Conservation (phyloP, 2,329 filamentous ascomycete species). For the Aspergillus sp. region DNA sequence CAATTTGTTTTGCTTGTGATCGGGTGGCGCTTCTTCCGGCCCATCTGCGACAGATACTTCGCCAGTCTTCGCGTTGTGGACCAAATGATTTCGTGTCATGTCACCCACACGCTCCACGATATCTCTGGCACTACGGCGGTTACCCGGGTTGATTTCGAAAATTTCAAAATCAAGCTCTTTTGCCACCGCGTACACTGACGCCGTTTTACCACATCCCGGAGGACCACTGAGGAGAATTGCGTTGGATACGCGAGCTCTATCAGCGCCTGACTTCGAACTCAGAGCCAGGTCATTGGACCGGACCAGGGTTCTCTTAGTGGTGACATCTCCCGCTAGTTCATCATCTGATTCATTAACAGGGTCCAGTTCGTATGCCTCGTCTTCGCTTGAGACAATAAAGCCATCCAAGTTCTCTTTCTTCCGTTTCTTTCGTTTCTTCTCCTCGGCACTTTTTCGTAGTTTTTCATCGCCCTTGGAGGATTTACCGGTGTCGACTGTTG, state of each 20-base stretch:
- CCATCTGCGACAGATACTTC: constrained; percentile 43
- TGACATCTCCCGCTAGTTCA: constrained; percentile 43
- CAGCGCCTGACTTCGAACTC: constrained; percentile 33
- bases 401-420: constrained; percentile 74
- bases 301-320: constrained; percentile 45
- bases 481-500: constrained; percentile 68
- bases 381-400: constrained; percentile 77
- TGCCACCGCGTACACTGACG: constrained; percentile 85
- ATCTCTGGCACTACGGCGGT: constrained; percentile 82
- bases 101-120: constrained; percentile 90
- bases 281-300: constrained; percentile 39
- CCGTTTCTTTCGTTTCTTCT: constrained; percentile 58
- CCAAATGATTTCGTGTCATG: constrained; percentile 94
- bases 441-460: constrained; percentile 25
- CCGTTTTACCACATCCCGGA: constrained; percentile 88
- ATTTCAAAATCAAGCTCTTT: constrained; percentile 91
- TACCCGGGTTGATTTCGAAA: constrained; percentile 89
- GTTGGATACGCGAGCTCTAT: constrained; percentile 64
- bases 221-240: constrained; percentile 87
- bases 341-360: constrained; percentile 66
- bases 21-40: constrained; percentile 61
- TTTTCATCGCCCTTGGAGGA: constrained; percentile 30
- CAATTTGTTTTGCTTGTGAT: constrained; percentile 76
- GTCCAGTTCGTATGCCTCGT: constrained; percentile 70
- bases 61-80: constrained; percentile 55